A percentile compares a stretch with the other conserved stretches of the same genome.
phyloP scores from a whole-genome alignment of 2,329 filamentous ascomycete genomes.

The Stromatinia cepivora region DNA sequence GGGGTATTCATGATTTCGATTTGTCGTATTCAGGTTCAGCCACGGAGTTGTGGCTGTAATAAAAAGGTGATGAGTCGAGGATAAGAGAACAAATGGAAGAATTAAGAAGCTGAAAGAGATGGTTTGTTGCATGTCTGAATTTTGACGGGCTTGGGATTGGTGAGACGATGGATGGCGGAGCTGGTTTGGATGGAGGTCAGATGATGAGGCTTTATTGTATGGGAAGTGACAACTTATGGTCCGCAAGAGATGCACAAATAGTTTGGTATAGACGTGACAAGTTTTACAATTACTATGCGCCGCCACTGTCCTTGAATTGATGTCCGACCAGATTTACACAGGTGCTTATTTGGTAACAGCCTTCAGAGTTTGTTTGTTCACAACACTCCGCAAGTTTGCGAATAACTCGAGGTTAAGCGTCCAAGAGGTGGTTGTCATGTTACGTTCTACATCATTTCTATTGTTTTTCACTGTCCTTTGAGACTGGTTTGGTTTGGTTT shows the following conservation, averaged over 20 bases:
- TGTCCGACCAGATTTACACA: background rate
- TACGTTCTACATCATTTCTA: background rate
- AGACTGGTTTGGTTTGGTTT: background rate
- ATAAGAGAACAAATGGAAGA: conserved; percentile 1
- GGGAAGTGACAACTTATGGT: background rate
- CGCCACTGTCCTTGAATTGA: background rate
- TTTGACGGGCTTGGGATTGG: conserved; percentile 1
- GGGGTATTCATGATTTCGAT: background rate
- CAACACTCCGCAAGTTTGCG: background rate
- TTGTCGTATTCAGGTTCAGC: conserved; percentile 1
- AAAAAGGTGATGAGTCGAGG: background rate
- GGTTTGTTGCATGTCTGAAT: conserved; percentile 8
- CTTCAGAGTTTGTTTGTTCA: background rate
- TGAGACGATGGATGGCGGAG: background rate
- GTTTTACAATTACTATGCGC: background rate
- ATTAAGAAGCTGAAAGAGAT: background rate
- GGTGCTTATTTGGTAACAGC: background rate
- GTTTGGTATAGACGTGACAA: background rate
- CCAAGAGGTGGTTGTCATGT: background rate
- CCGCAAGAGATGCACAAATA: background rate
- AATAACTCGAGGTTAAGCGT: background rate
- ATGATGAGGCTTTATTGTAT: background rate
- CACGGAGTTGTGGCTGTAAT: conserved; percentile 4
- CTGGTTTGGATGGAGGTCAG: background rate
- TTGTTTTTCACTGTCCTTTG: background rate